Percentiles rank a stretch among this genome's conserved stretches.
phyloP scores from a whole-genome alignment of 2,329 filamentous ascomycete species.

The Penicillium sclerotigenum region DNA sequence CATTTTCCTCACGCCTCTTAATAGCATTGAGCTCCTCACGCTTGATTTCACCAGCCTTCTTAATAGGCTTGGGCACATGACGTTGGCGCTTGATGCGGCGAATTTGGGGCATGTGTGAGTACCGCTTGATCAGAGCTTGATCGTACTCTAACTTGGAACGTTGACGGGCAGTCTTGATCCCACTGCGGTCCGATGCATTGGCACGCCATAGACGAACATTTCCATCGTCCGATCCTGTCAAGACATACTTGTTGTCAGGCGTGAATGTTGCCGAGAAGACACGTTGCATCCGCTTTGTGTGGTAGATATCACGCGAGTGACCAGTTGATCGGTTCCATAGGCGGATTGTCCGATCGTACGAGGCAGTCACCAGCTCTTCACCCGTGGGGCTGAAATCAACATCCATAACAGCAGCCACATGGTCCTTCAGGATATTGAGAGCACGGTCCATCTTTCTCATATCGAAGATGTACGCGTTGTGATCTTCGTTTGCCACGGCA shows the following conservation, averaged over 20 bases:
- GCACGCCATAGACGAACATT: slow-evolving; percentile 88
- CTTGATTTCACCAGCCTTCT: slow-evolving; percentile 97
- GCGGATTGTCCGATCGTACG: slow-evolving; percentile 82
- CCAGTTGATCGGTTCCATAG: slow-evolving; percentile 78
- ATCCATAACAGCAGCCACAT: slow-evolving; percentile 91
- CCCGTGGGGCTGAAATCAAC: slow-evolving; percentile 94
- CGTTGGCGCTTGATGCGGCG: slow-evolving; percentile 84
- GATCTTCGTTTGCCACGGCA: slow-evolving; percentile 88
- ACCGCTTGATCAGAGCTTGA: slow-evolving; percentile 75
- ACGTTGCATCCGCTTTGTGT: slow-evolving; percentile 96
- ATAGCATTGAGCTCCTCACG: slow-evolving; percentile 79
- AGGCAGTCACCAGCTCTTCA: slow-evolving; percentile 86
- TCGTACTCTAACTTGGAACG: slow-evolving; percentile 91
- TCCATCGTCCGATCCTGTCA: slow-evolving; percentile 90
- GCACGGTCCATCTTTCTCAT: slow-evolving; percentile 87
- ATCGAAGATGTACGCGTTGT: slow-evolving; percentile 90
- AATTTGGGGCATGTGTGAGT: slow-evolving; percentile 95
- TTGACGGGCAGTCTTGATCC: slow-evolving; percentile 80
- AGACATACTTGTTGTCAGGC: slow-evolving; percentile 82
- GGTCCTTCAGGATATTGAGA: slow-evolving; percentile 84
- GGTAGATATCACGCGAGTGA: slow-evolving; percentile 88
- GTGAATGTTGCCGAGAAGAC: slow-evolving; percentile 84
- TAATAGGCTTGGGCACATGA: slow-evolving; percentile 86
- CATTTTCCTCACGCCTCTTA: slow-evolving; percentile 90
- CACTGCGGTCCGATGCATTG: slow-evolving; percentile 76